phyloP scores from a whole-genome alignment of 2,329 filamentous ascomycete genomes.

The Esteya vermicola region DNA sequence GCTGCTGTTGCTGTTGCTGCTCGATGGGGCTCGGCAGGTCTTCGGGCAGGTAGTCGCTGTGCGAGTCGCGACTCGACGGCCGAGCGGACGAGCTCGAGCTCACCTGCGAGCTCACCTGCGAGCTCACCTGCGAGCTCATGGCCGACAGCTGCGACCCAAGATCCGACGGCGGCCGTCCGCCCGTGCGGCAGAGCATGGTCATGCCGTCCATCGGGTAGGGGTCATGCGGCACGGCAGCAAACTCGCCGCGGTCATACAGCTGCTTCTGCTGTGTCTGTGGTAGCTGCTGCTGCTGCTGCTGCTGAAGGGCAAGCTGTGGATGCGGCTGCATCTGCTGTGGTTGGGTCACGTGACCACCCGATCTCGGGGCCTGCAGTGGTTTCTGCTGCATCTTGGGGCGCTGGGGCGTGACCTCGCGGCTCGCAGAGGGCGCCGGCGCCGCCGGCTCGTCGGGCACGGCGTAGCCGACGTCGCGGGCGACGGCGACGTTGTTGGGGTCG shows the following conservation, averaged over 20 bases:
- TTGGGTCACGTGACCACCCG: not conserved
- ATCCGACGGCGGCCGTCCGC: conserved; percentile 19
- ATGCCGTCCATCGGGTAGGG: conserved; percentile 91
- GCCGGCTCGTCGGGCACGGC: conserved; percentile 29
- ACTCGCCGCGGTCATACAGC: conserved; percentile 38
- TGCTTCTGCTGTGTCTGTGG: conserved; percentile 12
- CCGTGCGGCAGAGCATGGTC: conserved; percentile 84
- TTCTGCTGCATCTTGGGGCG: conserved; percentile 26
- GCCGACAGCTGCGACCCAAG: conserved; percentile 16
- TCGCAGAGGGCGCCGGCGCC: not conserved
- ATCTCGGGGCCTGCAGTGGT: conserved; percentile 11
- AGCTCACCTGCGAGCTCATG: conserved; percentile 34
- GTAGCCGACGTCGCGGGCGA: conserved; percentile 57
- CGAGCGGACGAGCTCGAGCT: conserved; percentile 43
- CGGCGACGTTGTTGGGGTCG: conserved; percentile 56
- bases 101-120: conserved; percentile 35
- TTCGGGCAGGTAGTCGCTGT: conserved; percentile 81
- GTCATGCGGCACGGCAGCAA: conserved; percentile 68
- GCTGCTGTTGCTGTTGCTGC: conserved; percentile 21
- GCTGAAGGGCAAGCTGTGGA: conserved; percentile 6
- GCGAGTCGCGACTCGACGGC: conserved; percentile 73
- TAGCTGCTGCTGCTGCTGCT: conserved; percentile 12
- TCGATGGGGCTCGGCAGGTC: conserved; percentile 69
- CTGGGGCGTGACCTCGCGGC: conserved; percentile 24
- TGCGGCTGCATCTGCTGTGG: conserved; percentile 12